phyloP scores from a whole-genome alignment of 2,329 filamentous ascomycete species.

The Aureobasidium pullulans region DNA sequence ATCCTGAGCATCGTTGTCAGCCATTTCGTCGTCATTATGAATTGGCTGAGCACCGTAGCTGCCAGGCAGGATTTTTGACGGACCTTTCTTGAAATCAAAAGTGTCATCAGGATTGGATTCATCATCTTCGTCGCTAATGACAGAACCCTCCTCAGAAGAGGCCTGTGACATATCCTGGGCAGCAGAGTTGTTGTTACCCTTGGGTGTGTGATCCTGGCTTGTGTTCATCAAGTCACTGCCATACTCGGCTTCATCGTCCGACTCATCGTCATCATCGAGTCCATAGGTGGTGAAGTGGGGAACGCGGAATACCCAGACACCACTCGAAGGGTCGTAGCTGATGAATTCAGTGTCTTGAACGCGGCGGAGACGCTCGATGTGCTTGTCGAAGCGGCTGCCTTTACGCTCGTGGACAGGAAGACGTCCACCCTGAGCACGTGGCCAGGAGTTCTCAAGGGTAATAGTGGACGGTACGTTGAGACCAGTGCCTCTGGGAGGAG shows the following conservation, averaged over 20 bases:
- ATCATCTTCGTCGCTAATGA: conserved; percentile 30
- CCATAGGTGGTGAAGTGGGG: conserved; percentile 96
- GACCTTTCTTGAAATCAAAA: conserved; percentile 47
- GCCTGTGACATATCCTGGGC: conserved; percentile 14
- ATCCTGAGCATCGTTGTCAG: conserved; percentile 39
- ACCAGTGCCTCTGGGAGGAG: conserved; percentile 77
- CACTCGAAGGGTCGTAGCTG: conserved; percentile 69
- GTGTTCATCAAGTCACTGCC: neutral
- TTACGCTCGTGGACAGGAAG: conserved; percentile 50
- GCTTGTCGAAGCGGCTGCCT: conserved; percentile 66
- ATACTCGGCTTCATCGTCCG: conserved; percentile 36
- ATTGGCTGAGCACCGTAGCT: conserved; percentile 58
- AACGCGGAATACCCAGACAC: conserved; percentile 87
- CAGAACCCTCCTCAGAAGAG: conserved; percentile 27
- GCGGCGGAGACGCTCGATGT: conserved; percentile 71
- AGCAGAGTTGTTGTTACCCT: conserved; percentile 13
- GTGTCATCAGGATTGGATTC: conserved; percentile 45
- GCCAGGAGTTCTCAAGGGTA: conserved; percentile 87
- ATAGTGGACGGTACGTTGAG: conserved; percentile 88
- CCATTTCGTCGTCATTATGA: conserved; percentile 48
- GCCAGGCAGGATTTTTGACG: conserved; percentile 63
- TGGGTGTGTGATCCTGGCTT: conserved; percentile 15
- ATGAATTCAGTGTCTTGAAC: conserved; percentile 77
- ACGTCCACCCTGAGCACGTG: conserved; percentile 59
- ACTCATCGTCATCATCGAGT: conserved; percentile 60